phyloP scores from a whole-genome alignment of 192 early-diverging fungal species.

The Backusella tuberculispora region DNA sequence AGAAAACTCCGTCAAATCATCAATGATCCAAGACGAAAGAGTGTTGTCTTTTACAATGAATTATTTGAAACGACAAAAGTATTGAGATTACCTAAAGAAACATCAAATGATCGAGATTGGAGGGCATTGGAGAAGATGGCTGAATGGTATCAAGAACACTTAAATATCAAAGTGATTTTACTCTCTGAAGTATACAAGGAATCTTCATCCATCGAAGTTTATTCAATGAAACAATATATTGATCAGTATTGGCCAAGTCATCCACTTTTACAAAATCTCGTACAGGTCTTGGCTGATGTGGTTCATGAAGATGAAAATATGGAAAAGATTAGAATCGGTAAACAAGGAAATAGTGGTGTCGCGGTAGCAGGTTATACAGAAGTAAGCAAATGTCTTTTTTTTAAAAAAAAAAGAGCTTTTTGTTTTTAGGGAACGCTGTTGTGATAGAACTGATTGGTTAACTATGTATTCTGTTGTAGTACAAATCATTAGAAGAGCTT shows the following conservation, averaged over 20 bases:
- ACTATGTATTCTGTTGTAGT: conserved; percentile 32
- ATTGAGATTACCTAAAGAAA: conserved; percentile 40
- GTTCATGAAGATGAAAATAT: conserved; percentile 51
- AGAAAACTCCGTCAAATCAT: conserved; percentile 64
- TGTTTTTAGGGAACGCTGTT: too few relatives aligned
- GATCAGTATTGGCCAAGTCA: conserved; percentile 39
- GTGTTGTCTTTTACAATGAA: conserved; percentile 73
- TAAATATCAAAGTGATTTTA: conserved; percentile 50
- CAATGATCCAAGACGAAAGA: conserved; percentile 55
- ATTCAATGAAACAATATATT: conserved; percentile 48
- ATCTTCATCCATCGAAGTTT: conserved; percentile 28
- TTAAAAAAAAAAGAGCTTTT: too few relatives aligned
- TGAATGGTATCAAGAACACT: conserved; percentile 63
- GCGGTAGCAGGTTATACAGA: conserved; percentile 39
- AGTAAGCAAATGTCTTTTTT: too few relatives aligned
- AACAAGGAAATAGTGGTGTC: background rate
- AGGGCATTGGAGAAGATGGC: conserved; percentile 57
- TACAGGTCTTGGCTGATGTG: conserved; percentile 53
- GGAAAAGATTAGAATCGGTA: conserved; percentile 26
- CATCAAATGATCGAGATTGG: conserved; percentile 53
- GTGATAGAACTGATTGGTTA: background rate
- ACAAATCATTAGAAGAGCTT: conserved; percentile 52
- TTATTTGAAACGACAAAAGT: conserved; percentile 55
- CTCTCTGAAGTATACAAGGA: conserved; percentile 40
- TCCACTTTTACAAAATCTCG: conserved; percentile 50